A percentile compares a stretch with the other conserved stretches of the same genome.
phyloP scores from a whole-genome alignment of 2,329 filamentous ascomycete species.

The Paecilomyces dactylethromorphus region DNA sequence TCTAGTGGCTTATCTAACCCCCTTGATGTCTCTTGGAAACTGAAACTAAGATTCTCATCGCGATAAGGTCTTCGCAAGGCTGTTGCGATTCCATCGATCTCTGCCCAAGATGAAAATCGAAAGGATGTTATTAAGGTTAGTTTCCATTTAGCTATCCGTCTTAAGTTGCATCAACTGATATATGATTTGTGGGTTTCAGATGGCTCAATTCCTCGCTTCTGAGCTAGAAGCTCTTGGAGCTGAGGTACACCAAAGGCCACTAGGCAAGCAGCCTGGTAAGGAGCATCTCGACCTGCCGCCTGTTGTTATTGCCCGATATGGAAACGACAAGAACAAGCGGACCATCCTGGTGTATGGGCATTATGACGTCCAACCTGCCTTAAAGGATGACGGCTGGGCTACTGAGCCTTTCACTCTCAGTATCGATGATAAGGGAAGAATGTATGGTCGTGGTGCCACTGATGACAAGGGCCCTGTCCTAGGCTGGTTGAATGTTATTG shows the following conservation, averaged over 20 bases:
- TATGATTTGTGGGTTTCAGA: slow-evolving; percentile 38
- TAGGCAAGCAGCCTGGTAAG: slow-evolving; percentile 88
- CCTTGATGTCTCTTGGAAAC: slow-evolving; percentile 4
- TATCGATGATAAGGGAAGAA: slow-evolving; percentile 83
- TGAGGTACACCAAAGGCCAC: slow-evolving; percentile 73
- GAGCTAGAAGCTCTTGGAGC: slow-evolving; percentile 82
- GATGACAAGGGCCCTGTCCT: slow-evolving; percentile 98
- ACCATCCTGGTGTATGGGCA: slow-evolving; percentile 97
- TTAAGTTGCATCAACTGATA: not conserved
- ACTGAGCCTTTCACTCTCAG: slow-evolving; percentile 89
- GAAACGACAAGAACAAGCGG: slow-evolving; percentile 83
- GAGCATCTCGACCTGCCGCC: slow-evolving; percentile 88
- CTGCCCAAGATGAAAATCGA: slow-evolving; percentile 79
- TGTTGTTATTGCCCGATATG: slow-evolving; percentile 86
- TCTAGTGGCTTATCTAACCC: not conserved
- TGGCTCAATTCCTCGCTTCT: slow-evolving; percentile 83
- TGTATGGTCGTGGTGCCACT: slow-evolving; percentile 92
- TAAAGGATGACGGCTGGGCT: slow-evolving; percentile 89
- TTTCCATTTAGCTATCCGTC: slow-evolving; percentile 1
- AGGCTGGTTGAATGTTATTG: slow-evolving; percentile 96
- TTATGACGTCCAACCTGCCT: slow-evolving; percentile 95
- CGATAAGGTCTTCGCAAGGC: slow-evolving; percentile 64
- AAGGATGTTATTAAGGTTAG: slow-evolving; percentile 77
- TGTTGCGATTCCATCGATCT: slow-evolving; percentile 93
- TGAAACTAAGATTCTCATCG: slow-evolving; percentile 4